Percentiles rank a stretch among this genome's conserved stretches.
Conservation (phyloP, 1,284 basidiomycete species). For the Sanghuangporus weigelae region DNA sequence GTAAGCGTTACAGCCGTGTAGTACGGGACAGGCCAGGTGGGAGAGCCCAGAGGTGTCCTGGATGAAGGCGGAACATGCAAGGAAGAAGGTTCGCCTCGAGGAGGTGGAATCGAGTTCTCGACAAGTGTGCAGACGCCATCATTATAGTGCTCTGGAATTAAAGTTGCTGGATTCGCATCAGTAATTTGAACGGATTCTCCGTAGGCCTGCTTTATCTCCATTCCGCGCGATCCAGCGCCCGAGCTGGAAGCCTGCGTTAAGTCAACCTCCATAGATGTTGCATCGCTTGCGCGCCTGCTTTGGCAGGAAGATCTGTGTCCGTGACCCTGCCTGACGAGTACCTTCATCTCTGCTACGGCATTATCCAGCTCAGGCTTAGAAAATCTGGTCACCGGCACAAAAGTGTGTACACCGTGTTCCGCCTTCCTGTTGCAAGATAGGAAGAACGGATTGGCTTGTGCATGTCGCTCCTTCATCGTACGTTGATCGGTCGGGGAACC, state of each 20-base stretch:
- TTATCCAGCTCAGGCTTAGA: slow-evolving; percentile 56
- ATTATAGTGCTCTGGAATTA: slow-evolving; percentile 5
- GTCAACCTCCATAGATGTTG: slow-evolving; percentile 1
- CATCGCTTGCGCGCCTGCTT: neutral
- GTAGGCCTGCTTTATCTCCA: neutral
- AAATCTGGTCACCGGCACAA: slow-evolving; percentile 80
- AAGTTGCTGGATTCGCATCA: neutral
- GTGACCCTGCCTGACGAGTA: slow-evolving; percentile 53
- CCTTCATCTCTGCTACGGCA: slow-evolving; percentile 64
- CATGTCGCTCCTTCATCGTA: slow-evolving; percentile 52
- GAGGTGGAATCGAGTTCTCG: slow-evolving; percentile 9
- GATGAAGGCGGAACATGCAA: slow-evolving; percentile 13
- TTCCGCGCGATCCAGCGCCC: neutral
- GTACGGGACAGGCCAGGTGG: slow-evolving; percentile 38
- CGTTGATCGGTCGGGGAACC: slow-evolving; percentile 34
- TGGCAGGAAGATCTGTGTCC: slow-evolving; percentile 30
- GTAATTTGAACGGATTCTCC: neutral
- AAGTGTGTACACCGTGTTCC: slow-evolving; percentile 62
- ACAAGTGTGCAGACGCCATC: slow-evolving; percentile 10
- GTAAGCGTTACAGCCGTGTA: slow-evolving; percentile 51
- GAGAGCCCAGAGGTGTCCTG: slow-evolving; percentile 26
- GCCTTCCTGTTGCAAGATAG: slow-evolving; percentile 61
- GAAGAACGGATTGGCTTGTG: slow-evolving; percentile 67
- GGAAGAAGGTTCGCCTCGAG: neutral
- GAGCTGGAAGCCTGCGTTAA: neutral